A percentile compares a stretch with the other conserved stretches of the same genome.
Conservation (phyloP, 768 basidiomycete species). For the Auriscalpium vulgare region DNA sequence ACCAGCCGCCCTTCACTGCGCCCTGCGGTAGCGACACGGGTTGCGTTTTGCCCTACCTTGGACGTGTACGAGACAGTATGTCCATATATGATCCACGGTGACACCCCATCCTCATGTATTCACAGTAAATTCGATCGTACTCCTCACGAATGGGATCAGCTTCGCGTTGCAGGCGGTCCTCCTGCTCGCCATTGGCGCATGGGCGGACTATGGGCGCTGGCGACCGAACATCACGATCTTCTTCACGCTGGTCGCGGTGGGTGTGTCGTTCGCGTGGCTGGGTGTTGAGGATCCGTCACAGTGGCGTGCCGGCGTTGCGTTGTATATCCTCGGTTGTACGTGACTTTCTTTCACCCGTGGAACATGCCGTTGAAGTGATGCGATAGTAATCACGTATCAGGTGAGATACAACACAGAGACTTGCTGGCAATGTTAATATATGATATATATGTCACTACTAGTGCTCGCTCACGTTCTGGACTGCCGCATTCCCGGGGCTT, state of each 20-base stretch:
- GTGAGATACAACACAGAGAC: conserved; percentile 18
- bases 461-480: conserved; percentile 75
- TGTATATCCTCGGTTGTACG: conserved; percentile 62
- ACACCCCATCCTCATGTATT: background rate
- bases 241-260: conserved; percentile 59
- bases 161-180: conserved; percentile 69
- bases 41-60: conserved; percentile 63
- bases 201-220: conserved; percentile 81
- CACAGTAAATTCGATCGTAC: conserved; percentile 68
- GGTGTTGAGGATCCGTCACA: conserved; percentile 57
- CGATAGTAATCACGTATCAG: conserved; percentile 64
- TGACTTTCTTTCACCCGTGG: conserved; percentile 5
- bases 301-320: conserved; percentile 53
- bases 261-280: conserved; percentile 71
- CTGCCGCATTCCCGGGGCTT: conserved; percentile 73
- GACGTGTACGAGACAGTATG: conserved; percentile 51
- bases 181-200: conserved; percentile 60
- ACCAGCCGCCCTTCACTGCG: conserved; percentile 41
- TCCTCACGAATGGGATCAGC: conserved; percentile 72
- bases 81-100: conserved; percentile 4
- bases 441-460: conserved; percentile 17
- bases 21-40: conserved; percentile 41
- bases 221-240: conserved; percentile 77
- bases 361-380: conserved; percentile 1
- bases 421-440: background rate